Base-by-base conservation (phyloP, 2,329 filamentous ascomycete genomes). In the Botrytis pseudocinerea region DNA sequence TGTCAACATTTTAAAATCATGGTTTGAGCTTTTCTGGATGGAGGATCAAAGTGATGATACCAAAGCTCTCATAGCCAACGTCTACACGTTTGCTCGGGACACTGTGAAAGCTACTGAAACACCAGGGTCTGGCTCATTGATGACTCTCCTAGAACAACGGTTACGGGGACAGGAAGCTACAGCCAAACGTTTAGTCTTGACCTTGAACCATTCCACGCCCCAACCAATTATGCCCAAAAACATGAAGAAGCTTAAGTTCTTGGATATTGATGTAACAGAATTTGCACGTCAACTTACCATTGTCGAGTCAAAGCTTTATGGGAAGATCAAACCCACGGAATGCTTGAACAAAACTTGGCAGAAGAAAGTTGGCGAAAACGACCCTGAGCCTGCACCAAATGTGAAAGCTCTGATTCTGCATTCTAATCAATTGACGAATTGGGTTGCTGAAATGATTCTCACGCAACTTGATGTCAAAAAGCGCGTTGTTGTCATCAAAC, bases 21-120 rank as follows among this genome's bases (percentile, higher is more conserved):
- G 96, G 96, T 96, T 99, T 78, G 96, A 98, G 81, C 95, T 92
- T 78, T 98, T 96, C 82, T 99, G 96, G 96, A 98, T 98, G 94
- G 96, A 99, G 81, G 93, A 94, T 66, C 91, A 92, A 75, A 95
- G 91, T 80, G 93, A 95, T 69, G 91, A 93, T 65, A 97, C 91
- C 63, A 93, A 90, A 81, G 90, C 94, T 77, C 86, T 99, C 59
- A 93, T 99, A 76, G 91, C 94, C 74, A 91, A 95, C 76, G 94
- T 98, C 16, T 94, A 95, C 83, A 90, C 90, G 42, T 99, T 99
- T 82, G 95, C 95, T 4, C 93, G 93, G 78, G 94, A 97, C 78
- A 94, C 93, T 0, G 93, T 98, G 75, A 96, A 95, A 78, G 95
- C 93, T 10, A 97, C 95, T 0, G 95, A 97, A 79, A 98, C 95